A percentile compares a stretch with the other conserved stretches of the same genome.
phyloP scores from a whole-genome alignment of 345 rosid species.

The Firmiana major region DNA sequence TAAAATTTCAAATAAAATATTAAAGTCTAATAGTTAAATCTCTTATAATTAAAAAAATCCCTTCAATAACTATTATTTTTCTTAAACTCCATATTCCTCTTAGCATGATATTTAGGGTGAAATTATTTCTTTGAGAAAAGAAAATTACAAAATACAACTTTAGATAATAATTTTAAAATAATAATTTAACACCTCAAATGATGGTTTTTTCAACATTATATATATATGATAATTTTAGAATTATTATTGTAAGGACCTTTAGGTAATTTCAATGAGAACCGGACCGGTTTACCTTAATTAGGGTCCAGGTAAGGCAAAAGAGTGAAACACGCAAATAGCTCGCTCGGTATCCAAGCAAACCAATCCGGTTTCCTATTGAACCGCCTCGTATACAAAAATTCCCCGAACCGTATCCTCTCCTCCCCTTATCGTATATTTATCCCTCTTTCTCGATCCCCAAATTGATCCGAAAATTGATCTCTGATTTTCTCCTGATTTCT shows the following conservation, averaged over 20 bases:
- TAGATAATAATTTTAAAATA: too few relatives aligned
- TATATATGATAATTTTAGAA: neutral
- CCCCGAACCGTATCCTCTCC: neutral
- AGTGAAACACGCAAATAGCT: too few relatives aligned
- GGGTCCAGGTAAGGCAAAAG: neutral
- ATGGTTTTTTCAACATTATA: too few relatives aligned
- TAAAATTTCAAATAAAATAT: too few relatives aligned
- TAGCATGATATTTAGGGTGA: too few relatives aligned
- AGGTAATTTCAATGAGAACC: neutral
- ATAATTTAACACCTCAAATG: too few relatives aligned
- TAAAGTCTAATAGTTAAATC: too few relatives aligned
- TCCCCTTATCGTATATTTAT: neutral
- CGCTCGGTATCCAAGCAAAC: neutral
- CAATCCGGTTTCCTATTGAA: slow-evolving; percentile 2
- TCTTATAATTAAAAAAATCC: too few relatives aligned
- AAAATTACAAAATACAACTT: too few relatives aligned
- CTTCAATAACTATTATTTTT: too few relatives aligned
- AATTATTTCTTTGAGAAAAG: too few relatives aligned
- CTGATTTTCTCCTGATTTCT: neutral
- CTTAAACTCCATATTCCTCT: too few relatives aligned
- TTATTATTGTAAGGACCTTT: neutral
- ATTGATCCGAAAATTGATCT: neutral
- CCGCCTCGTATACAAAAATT: slow-evolving; percentile 8
- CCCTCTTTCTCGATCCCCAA: slow-evolving; percentile 8
- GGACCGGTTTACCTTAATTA: neutral